A percentile compares a stretch with the other conserved stretches of the same genome.
Evolutionary conservation across 352 stramenopile genomes (phyloP).

Genomic region (Pythium dissotocum): DNA sequence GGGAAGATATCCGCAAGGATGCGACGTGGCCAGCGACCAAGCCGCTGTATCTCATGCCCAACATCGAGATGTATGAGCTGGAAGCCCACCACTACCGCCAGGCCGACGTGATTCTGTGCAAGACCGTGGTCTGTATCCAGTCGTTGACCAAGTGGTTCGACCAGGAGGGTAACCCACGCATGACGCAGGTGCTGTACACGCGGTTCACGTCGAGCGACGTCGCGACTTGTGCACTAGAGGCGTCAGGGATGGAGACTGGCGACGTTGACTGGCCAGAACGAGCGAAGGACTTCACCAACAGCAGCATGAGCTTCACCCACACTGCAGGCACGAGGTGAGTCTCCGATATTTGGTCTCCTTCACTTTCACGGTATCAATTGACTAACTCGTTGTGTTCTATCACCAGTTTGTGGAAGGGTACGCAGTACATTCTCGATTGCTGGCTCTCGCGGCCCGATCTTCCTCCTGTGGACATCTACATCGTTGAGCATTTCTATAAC

Average conservation of each 20-base stretch:
- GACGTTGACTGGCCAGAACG: not conserved
- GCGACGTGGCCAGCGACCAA: slow-evolving; percentile 23
- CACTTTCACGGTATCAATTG: not conserved
- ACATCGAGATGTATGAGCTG: slow-evolving; percentile 52
- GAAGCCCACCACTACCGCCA: slow-evolving; percentile 42
- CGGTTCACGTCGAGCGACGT: slow-evolving; percentile 56
- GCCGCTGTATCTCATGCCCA: slow-evolving; percentile 28
- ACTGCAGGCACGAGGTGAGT: slow-evolving; percentile 39
- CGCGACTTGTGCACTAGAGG: slow-evolving; percentile 14
- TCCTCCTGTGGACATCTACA: slow-evolving; percentile 50
- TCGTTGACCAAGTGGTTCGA: slow-evolving; percentile 48
- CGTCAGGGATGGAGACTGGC: not conserved
- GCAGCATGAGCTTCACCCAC: slow-evolving; percentile 47
- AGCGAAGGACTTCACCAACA: slow-evolving; percentile 32
- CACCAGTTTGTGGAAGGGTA: slow-evolving; percentile 47
- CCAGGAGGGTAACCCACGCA: slow-evolving; percentile 54
- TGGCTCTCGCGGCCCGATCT: slow-evolving; percentile 48
- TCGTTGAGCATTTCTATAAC: slow-evolving; percentile 36
- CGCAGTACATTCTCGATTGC: slow-evolving; percentile 45
- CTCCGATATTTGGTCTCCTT: not conserved
- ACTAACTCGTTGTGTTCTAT: not conserved
- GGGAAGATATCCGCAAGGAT: slow-evolving; percentile 18
- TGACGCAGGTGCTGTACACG: slow-evolving; percentile 50
- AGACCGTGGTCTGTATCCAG: slow-evolving; percentile 40
- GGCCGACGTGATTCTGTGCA: slow-evolving; percentile 54